Evolutionary conservation across 345 rosid species (phyloP).

Genomic region (Salix dunnii): DNA sequence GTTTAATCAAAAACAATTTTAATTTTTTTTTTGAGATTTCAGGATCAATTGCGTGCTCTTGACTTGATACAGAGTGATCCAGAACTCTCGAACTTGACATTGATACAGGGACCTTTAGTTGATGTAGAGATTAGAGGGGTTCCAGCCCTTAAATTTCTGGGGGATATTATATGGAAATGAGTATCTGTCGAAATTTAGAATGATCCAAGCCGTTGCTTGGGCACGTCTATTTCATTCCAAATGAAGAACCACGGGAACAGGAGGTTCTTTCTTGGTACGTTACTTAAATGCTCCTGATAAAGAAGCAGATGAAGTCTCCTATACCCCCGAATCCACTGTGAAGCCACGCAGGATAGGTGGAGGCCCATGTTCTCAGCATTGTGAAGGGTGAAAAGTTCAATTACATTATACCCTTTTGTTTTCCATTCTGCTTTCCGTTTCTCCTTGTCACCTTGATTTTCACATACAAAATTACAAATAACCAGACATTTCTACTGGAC

Average conservation of each 20-base stretch:
- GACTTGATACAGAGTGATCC: conserved; percentile 74
- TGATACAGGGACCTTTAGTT: conserved; percentile 79
- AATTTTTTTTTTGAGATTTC: conserved; percentile 24
- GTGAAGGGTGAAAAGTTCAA: not conserved
- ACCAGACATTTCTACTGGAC: not conserved
- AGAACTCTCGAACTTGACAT: conserved; percentile 64
- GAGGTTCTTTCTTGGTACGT: not conserved
- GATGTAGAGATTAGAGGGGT: conserved; percentile 98
- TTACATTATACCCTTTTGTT: not conserved
- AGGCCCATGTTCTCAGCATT: no score
- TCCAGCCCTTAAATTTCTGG: conserved; percentile 83
- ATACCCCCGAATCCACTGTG: not conserved
- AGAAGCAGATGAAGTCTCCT: conserved; percentile 2
- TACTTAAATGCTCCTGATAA: not conserved
- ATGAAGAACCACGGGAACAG: not conserved
- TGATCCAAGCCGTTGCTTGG: not conserved
- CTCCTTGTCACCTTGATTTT: not conserved
- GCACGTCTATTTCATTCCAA: not conserved
- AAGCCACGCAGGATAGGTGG: not conserved
- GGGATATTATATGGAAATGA: conserved; percentile 93
- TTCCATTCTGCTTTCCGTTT: not conserved
- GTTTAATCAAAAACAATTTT: not conserved
- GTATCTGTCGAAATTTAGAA: not conserved
- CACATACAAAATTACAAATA: no score
- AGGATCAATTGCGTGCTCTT: conserved; percentile 94